phyloP scores from a whole-genome alignment of 345 rosid species.

The Rhodamnia argentea region DNA sequence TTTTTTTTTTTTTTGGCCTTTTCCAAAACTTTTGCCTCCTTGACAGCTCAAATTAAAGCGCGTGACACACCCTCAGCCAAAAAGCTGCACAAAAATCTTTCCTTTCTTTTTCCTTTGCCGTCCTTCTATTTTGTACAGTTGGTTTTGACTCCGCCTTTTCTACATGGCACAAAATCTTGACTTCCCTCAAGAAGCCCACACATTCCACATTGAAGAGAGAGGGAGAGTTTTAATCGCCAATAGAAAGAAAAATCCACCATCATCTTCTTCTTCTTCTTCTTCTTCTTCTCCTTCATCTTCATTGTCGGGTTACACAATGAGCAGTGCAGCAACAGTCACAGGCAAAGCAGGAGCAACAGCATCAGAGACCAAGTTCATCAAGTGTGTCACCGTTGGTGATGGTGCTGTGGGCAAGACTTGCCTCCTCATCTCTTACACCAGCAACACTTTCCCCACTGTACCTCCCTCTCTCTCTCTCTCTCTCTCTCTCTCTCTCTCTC shows the following conservation, averaged over 20 bases:
- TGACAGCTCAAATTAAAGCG: slow-evolving; percentile 64
- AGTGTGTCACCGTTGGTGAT: slow-evolving; percentile 91
- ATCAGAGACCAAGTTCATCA: slow-evolving; percentile 58
- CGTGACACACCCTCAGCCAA: neutral
- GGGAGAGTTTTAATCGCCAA: neutral
- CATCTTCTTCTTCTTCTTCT: neutral
- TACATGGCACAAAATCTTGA: neutral
- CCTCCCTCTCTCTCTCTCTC: no score
- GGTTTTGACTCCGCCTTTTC: neutral
- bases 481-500: neutral
- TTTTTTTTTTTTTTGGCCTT: neutral
- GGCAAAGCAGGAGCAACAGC: slow-evolving; percentile 3
- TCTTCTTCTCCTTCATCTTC: neutral
- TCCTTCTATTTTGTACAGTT: neutral
- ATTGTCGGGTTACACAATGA: neutral
- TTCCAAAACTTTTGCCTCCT: slow-evolving; percentile 23
- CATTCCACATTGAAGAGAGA: neutral
- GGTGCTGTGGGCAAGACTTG: slow-evolving; percentile 96
- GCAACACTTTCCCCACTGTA: slow-evolving; percentile 87
- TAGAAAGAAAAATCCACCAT: neutral
- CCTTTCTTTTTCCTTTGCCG: neutral
- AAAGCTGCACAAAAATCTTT: neutral
- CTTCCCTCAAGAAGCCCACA: neutral
- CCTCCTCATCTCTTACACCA: slow-evolving; percentile 77
- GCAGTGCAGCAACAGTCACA: neutral